phyloP scores from a whole-genome alignment of 306 rosid species.

The Geum urbanum region DNA sequence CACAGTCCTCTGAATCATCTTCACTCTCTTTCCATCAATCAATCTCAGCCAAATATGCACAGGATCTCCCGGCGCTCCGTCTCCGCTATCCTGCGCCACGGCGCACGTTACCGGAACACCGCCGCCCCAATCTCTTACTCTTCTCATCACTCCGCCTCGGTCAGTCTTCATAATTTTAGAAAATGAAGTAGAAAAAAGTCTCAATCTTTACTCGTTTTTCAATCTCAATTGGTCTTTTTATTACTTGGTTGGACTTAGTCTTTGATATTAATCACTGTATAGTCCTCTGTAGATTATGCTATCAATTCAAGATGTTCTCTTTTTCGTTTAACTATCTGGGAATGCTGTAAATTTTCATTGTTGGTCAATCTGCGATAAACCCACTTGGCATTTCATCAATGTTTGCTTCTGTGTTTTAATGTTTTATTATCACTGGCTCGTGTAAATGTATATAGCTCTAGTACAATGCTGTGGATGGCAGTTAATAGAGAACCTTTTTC shows the following conservation, averaged over 20 bases:
- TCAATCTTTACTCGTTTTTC: not conserved
- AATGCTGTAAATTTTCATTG: not conserved
- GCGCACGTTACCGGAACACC: slow-evolving; percentile 33
- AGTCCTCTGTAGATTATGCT: not conserved
- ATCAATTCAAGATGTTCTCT: not conserved
- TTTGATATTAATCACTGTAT: not conserved
- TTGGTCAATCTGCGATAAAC: not conserved
- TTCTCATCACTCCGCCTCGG: slow-evolving; percentile 32
- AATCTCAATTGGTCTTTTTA: not conserved
- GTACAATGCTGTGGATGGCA: not conserved
- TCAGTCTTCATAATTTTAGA: slow-evolving; percentile 10
- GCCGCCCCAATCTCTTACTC: slow-evolving; percentile 41
- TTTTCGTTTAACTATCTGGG: not conserved
- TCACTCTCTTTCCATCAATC: not conserved
- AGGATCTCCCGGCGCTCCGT: slow-evolving; percentile 63
- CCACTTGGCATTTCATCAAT: too few relatives aligned
- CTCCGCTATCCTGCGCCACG: slow-evolving; percentile 50
- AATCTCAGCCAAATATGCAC: slow-evolving; percentile 45
- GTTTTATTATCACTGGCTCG: too few relatives aligned
- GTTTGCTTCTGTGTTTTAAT: too few relatives aligned
- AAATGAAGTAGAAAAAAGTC: not conserved
- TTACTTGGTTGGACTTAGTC: not conserved
- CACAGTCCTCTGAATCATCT: slow-evolving; percentile 44
- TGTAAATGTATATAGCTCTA: too few relatives aligned
- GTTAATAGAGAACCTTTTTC: not conserved